phyloP scores from a whole-genome alignment of 768 basidiomycete species.

The Chalciporus chontae region DNA sequence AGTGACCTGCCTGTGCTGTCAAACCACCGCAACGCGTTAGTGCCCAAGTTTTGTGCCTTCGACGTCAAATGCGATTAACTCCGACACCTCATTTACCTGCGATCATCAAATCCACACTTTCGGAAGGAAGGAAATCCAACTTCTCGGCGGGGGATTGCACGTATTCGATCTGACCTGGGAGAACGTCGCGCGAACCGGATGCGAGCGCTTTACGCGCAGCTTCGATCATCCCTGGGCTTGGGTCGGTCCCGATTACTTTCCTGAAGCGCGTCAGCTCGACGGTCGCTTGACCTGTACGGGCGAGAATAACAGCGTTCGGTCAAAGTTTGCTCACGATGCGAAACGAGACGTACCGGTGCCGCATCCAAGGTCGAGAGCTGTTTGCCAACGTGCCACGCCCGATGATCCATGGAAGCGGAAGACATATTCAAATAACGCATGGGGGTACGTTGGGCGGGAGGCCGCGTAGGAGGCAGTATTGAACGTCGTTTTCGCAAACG shows the following conservation, averaged over 20 bases:
- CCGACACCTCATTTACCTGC: conserved; percentile 44
- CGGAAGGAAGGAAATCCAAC: conserved; percentile 45
- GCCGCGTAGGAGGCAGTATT: conserved; percentile 65
- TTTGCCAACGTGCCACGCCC: conserved; percentile 39
- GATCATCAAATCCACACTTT: conserved; percentile 64
- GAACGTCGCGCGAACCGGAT: conserved; percentile 4
- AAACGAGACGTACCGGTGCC: conserved; percentile 62
- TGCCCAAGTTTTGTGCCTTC: background rate
- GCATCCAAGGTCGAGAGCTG: conserved; percentile 75
- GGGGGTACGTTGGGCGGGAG: conserved; percentile 71
- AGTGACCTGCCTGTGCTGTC: conserved; percentile 75
- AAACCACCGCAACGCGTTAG: background rate
- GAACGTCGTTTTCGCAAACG: conserved; percentile 70
- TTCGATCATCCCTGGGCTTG: conserved; percentile 67
- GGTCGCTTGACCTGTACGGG: conserved; percentile 63
- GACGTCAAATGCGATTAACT: background rate
- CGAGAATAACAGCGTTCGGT: no score
- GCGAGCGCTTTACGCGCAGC: conserved; percentile 37
- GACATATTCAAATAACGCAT: conserved; percentile 57
- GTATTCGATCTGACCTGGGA: conserved; percentile 31
- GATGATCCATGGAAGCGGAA: conserved; percentile 50
- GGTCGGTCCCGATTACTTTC: conserved; percentile 68
- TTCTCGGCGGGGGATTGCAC: conserved; percentile 51
- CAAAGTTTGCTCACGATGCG: no score
- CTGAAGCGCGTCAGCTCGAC: conserved; percentile 53